Evolutionary conservation across 306 rosid species (phyloP).

Genomic region (Hippophae gyantsensis): DNA sequence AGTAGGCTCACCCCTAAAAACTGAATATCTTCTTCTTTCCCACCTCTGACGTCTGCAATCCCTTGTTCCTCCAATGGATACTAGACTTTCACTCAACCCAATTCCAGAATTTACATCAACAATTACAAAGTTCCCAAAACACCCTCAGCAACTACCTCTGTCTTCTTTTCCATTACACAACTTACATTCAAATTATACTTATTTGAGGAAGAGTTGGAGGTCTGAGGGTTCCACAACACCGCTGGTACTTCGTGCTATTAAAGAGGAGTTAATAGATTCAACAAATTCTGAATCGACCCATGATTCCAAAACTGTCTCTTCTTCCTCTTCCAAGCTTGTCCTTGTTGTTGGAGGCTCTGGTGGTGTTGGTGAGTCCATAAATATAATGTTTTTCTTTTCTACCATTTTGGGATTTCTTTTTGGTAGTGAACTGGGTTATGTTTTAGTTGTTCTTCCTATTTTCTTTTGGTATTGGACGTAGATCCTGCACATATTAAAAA

Average conservation of each 20-base stretch:
- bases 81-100: constrained; percentile 28
- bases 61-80: constrained; percentile 43
- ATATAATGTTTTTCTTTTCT: neutral
- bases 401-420: neutral
- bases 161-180: constrained; percentile 14
- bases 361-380: constrained; percentile 57
- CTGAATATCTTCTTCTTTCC: neutral
- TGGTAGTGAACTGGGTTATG: too few species aligned
- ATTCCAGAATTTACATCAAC: neutral
- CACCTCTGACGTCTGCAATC: neutral
- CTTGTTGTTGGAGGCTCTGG: constrained; percentile 87
- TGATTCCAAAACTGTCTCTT: constrained; percentile 14
- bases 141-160: constrained; percentile 15
- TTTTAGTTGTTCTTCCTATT: too few species aligned
- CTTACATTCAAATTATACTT: constrained; percentile 9
- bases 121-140: constrained; percentile 16
- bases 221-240: constrained; percentile 9
- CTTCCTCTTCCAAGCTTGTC: constrained; percentile 59
- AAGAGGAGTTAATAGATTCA: constrained; percentile 29
- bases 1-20: too few species aligned
- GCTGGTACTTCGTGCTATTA: constrained; percentile 25
- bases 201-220: constrained; percentile 29
- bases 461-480: too few species aligned
- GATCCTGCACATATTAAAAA: too few species aligned
- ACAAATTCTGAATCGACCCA: constrained; percentile 29